Evolutionary conservation across 2,329 filamentous ascomycete species (phyloP), one percentile per base, ranked within the genome.

Genomic region (Trichoderma harzianum): DNA sequence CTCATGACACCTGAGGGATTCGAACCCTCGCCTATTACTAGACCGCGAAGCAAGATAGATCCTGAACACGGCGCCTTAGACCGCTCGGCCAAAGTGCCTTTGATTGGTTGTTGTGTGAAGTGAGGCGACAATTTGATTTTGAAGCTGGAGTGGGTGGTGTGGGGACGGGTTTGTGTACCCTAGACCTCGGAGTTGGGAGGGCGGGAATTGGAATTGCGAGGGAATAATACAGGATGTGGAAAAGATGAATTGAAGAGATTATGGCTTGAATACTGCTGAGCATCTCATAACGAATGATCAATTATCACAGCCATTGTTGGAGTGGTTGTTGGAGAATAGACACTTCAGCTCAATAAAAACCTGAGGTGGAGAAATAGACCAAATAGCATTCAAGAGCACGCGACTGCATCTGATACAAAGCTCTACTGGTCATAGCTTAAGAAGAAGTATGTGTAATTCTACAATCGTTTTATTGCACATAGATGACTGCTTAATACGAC

Each of bases 11-110:
- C 76, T 78, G 77, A 76, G 77, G 77, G 77, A 78, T 76, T 78
- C 77, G 77, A 78, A 78, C 77, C 77, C 76, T 76, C 77, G 77
- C 77, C 76, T 76, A 77, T 77, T 76, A 69, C 76, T 76, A 76
- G 76, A 77, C 76, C 74, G 76, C 76, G 74, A 75, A 71, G 58
- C 72, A n/a, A 32, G 69, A 69, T 55, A 32, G 36, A 6, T 69
- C 73, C 74, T 76, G 72, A 76, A 76, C 74, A 73, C 72, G 72
- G 72, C 75, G 75, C 74, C 74, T 73, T 76, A 73, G 72, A 76
- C 75, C 73, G 73, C 75, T 76, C 76, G 76, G 76, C 74, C 75
- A 77, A 76, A 77, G 75, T 76, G 75, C 76, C 76, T 74, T 60
- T 61, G 43, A 51, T 57, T 72, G 36, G 55, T 24, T 47, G 28